Evolutionary conservation across 768 basidiomycete genomes (phyloP).

Genomic region (Kwoniella sp.): DNA sequence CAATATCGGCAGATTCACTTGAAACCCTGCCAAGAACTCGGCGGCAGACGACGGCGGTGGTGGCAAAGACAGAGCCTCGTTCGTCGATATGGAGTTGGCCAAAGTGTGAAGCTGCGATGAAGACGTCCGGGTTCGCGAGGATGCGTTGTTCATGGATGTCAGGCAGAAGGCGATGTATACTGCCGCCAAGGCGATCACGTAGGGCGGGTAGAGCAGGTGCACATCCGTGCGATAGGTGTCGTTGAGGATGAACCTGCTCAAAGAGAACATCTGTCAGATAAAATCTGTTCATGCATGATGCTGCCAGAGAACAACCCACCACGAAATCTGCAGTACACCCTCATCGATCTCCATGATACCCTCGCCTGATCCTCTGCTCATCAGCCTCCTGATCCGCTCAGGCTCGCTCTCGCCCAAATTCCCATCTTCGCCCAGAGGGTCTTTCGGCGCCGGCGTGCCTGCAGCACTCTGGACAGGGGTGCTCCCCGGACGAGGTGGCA

Average conservation of each 20-base stretch:
- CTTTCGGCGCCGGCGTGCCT: conserved; percentile 2
- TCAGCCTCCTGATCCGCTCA: conserved; percentile 40
- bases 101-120: conserved; percentile 57
- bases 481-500: conserved; percentile 3
- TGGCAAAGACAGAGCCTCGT: conserved; percentile 27
- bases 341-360: conserved; percentile 56
- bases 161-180: conserved; percentile 85
- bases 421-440: conserved; percentile 3
- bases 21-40: conserved; percentile 77
- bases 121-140: conserved; percentile 46
- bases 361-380: conserved; percentile 53
- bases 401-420: conserved; percentile 38
- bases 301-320: conserved; percentile 61
- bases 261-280: not conserved
- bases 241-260: conserved; percentile 85
- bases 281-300: not conserved
- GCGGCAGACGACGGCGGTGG: conserved; percentile 51
- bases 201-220: conserved; percentile 91
- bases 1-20: conserved; percentile 78
- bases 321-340: conserved; percentile 81
- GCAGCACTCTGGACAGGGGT: not conserved
- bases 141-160: conserved; percentile 61
- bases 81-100: conserved; percentile 54
- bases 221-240: conserved; percentile 93
- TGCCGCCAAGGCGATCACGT: conserved; percentile 87